Evolutionary conservation across 2,329 filamentous ascomycete species (phyloP), one percentile per base, ranked within the genome.

Genomic region (Fusarium proliferatum): DNA sequence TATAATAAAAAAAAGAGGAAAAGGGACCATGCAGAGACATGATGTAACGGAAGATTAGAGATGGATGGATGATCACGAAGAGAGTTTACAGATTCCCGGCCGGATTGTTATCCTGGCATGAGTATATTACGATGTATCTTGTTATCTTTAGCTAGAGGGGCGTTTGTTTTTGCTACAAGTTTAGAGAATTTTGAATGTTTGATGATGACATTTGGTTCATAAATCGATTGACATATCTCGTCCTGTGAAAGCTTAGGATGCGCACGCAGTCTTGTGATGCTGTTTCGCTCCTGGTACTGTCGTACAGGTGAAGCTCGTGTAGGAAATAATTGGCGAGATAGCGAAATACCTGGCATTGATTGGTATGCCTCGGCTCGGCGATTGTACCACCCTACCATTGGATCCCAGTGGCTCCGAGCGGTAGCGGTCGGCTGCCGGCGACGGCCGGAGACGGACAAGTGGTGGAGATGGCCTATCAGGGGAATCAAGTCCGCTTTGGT

Each of bases 111-210:
- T 71, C 71, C 69, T 62, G 75, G 65, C 64, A 73, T 69, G 74
- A 76, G 67, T 74, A 77, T 77, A 73, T 78, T 62, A 78, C 55
- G 72, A 78, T 73, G 74, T 77, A 78, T 77, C 57, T 66, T 73
- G 72, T 63, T 73, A 73, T 61, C 41, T 62, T 73, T 69, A 70
- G 72, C 52, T 72, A 75, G 68, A 75, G 56, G 67, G 75, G 75
- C 75, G 75, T 78, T 78, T 73, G 60, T 21, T 69, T 67, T 63
- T 69, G 52, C 39, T 76, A 34, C 52, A 55, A 42, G 67, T 69
- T 55, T 74, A 77, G 71, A 78, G 64, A 68, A 67, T 59, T 60
- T 69, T 71, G 46, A 75, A 75, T 66, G 59, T 58, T 68, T 67
- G 61, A 72, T 68, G 64, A 55, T 66, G 63, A 55, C 33, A 67